Conservation (phyloP, 257 asterid genomes). For the Solanum neorickii region DNA sequence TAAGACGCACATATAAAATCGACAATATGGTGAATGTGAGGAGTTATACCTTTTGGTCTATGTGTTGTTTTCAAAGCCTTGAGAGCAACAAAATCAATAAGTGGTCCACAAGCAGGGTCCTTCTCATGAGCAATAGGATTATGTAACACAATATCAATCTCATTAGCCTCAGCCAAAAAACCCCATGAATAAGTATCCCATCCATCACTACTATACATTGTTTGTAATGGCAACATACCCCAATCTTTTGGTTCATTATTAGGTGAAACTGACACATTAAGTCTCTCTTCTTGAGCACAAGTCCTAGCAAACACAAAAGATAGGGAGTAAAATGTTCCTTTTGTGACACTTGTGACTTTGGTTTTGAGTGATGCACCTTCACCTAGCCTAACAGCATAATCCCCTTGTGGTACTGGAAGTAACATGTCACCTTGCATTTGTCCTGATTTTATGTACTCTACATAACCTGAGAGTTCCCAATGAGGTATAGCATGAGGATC, state of each 20-base stretch:
- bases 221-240: constrained; percentile 11
- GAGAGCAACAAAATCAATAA: constrained; percentile 15
- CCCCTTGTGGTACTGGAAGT: constrained; percentile 12
- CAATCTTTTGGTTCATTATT: not conserved
- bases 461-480: constrained; percentile 15
- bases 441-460: constrained; percentile 13
- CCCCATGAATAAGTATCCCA: constrained; percentile 22
- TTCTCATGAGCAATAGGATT: constrained; percentile 9
- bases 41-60: not conserved
- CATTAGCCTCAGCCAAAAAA: constrained; percentile 9
- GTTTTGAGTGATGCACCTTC: constrained; percentile 5
- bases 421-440: constrained; percentile 21
- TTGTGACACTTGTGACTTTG: not conserved
- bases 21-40: not conserved
- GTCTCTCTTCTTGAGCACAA: constrained; percentile 12
- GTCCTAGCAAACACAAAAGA: constrained; percentile 11
- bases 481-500: constrained; percentile 6
- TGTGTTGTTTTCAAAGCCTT: constrained; percentile 3
- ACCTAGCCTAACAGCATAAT: constrained; percentile 17
- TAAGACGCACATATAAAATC: not conserved
- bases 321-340: constrained; percentile 2
- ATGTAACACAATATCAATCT: not conserved
- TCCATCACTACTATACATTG: constrained; percentile 14
- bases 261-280: constrained; percentile 10
- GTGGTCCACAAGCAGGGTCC: constrained; percentile 17